Evolutionary conservation across 345 rosid species (phyloP).

Genomic region (Pseudoturritis turrita): DNA sequence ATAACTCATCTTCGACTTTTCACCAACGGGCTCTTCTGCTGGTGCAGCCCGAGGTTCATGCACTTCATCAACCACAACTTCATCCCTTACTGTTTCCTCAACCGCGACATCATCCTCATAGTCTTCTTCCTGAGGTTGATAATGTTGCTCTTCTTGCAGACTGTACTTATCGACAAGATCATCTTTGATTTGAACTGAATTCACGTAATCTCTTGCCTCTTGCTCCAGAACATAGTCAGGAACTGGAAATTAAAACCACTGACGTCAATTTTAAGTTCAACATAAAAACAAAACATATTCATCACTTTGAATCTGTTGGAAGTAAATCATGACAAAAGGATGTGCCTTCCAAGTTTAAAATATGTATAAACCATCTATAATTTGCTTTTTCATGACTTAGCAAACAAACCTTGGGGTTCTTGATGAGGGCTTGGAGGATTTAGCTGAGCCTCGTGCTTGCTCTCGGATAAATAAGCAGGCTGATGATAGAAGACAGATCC

Average conservation of each 20-base stretch:
- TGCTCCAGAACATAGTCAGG: constrained; percentile 73
- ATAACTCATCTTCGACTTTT: constrained; percentile 65
- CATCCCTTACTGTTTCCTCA: constrained; percentile 64
- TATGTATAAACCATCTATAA: background rate
- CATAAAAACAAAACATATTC: background rate
- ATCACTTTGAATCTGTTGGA: background rate
- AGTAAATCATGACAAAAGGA: background rate
- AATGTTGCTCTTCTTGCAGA: constrained; percentile 46
- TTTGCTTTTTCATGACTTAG: background rate
- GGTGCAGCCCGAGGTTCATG: constrained; percentile 44
- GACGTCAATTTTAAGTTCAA: background rate
- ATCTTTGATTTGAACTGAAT: constrained; percentile 66
- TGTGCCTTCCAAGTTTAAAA: background rate
- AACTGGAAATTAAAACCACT: constrained; percentile 37
- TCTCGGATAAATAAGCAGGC: constrained; percentile 45
- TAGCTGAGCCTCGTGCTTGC: constrained; percentile 40
- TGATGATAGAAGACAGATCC: constrained; percentile 47
- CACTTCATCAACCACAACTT: constrained; percentile 40
- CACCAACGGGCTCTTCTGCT: constrained; percentile 61
- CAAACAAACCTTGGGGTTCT: constrained; percentile 63
- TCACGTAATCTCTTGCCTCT: constrained; percentile 69
- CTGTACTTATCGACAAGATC: constrained; percentile 59
- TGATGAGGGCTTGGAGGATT: constrained; percentile 45
- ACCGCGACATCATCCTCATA: constrained; percentile 50
- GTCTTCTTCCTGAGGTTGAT: constrained; percentile 54